A percentile compares a stretch with the other conserved stretches of the same genome.
phyloP scores from a whole-genome alignment of 208 protist species.

The Trichomonas gallinae region DNA sequence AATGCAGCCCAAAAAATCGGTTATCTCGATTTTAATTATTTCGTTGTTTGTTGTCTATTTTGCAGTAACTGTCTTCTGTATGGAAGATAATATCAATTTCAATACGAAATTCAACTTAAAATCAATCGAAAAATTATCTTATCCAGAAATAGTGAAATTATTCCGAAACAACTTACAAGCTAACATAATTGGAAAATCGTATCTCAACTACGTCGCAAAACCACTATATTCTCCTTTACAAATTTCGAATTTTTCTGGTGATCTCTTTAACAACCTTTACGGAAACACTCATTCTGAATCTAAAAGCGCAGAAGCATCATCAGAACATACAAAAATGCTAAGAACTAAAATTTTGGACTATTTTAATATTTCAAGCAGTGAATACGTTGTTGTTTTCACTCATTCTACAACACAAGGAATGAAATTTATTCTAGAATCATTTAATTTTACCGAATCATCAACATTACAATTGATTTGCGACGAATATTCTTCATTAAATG shows the following conservation, averaged over 20 bases:
- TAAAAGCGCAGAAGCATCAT: not conserved
- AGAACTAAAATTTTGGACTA: not conserved
- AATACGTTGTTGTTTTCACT: not conserved
- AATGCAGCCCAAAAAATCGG: no score
- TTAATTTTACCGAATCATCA: not conserved
- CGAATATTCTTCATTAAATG: not conserved
- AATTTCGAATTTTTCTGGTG: not conserved
- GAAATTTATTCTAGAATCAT: not conserved
- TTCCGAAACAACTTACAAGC: not conserved
- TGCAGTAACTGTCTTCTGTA: no score
- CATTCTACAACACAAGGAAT: not conserved
- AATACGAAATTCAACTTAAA: no score
- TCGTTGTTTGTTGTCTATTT: no score
- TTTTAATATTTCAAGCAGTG: not conserved
- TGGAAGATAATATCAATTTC: no score
- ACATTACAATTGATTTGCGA: not conserved
- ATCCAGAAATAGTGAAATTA: not conserved
- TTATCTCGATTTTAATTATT: no score
- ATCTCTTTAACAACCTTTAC: not conserved
- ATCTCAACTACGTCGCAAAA: not conserved
- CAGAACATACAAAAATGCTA: not conserved
- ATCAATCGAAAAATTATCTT: no score
- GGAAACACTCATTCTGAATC: slow-evolving; percentile 11
- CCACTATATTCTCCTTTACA: not conserved
- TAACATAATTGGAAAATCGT: not conserved